Evolutionary conservation across 345 rosid genomes (phyloP).

Genomic region (Pelargonium nanum): DNA sequence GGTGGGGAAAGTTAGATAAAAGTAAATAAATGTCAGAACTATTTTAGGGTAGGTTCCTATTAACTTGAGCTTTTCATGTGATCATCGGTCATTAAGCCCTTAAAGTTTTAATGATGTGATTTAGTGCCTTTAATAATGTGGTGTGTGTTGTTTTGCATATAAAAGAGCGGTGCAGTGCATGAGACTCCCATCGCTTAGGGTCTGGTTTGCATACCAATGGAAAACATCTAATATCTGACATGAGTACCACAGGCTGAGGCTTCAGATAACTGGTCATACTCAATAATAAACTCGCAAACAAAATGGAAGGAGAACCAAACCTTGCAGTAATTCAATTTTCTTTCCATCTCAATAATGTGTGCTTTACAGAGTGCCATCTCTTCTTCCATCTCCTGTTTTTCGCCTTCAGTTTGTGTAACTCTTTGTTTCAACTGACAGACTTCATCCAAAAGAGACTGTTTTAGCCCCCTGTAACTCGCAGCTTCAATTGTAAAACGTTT

Average conservation of each 20-base stretch:
- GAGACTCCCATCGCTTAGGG: background rate
- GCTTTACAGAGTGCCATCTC: conserved; percentile 1
- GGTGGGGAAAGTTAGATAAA: background rate
- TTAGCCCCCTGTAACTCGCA: background rate
- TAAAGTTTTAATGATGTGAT: background rate
- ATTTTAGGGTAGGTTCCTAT: background rate
- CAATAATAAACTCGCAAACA: background rate
- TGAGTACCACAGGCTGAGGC: too few relatives aligned
- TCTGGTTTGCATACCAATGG: background rate
- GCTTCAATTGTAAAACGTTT: background rate
- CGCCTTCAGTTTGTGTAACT: conserved; percentile 3
- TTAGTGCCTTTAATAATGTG: background rate
- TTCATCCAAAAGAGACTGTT: conserved; percentile 1
- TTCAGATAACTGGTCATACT: background rate
- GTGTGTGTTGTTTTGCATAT: too few relatives aligned
- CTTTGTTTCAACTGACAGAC: conserved; percentile 6
- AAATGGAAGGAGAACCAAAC: conserved; percentile 1
- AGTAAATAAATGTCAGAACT: background rate
- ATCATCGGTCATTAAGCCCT: too few relatives aligned
- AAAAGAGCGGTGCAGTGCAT: background rate
- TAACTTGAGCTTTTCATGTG: background rate
- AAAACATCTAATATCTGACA: background rate
- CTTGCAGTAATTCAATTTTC: conserved; percentile 11
- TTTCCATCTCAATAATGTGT: conserved; percentile 2
- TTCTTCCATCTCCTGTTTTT: conserved; percentile 9